Conservation (phyloP, 169 alveolate genomes). For the Fabrea salina region DNA sequence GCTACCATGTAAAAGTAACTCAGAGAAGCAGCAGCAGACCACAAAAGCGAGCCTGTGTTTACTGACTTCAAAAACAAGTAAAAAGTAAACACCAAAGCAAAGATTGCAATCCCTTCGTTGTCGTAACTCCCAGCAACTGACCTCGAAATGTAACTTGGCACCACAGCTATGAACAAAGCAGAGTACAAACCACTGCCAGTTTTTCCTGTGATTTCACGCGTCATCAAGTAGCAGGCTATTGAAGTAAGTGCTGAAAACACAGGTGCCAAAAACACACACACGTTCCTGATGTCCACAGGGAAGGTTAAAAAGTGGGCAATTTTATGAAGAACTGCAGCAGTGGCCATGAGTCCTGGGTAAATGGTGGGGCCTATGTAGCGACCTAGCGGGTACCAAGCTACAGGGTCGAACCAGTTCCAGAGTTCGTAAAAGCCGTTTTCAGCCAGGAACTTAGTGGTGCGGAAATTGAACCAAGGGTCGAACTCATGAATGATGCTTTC, state of each 20-base stretch:
- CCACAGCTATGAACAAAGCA: slow-evolving; percentile 94
- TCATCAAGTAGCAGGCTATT: slow-evolving; percentile 88
- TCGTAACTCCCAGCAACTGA: slow-evolving; percentile 98
- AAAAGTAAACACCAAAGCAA: slow-evolving; percentile 92
- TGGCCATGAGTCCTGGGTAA: slow-evolving; percentile 97
- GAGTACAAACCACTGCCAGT: slow-evolving; percentile 94
- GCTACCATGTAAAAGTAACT: slow-evolving; percentile 90
- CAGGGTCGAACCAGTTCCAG: slow-evolving; percentile 97
- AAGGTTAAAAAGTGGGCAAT: slow-evolving; percentile 58
- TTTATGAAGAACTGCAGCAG: slow-evolving; percentile 86
- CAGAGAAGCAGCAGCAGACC: slow-evolving; percentile 43
- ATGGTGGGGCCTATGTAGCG: slow-evolving; percentile 97
- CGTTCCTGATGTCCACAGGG: slow-evolving; percentile 90
- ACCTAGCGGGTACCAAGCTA: slow-evolving; percentile 98
- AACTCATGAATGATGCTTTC: slow-evolving; percentile 97
- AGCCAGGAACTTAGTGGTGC: slow-evolving; percentile 92
- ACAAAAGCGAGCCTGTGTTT: slow-evolving; percentile 57
- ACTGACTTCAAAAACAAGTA: slow-evolving; percentile 92
- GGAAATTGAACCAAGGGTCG: slow-evolving; percentile 98
- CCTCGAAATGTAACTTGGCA: slow-evolving; percentile 96
- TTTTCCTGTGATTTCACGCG: slow-evolving; percentile 89
- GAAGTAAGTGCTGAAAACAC: slow-evolving; percentile 93
- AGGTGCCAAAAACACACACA: slow-evolving; percentile 97
- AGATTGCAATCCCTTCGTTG: slow-evolving; percentile 98
- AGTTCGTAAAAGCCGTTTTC: slow-evolving; percentile 92